Evolutionary conservation across 208 protist species (phyloP).

Genomic region (Acanthamoeba rhysodes): DNA sequence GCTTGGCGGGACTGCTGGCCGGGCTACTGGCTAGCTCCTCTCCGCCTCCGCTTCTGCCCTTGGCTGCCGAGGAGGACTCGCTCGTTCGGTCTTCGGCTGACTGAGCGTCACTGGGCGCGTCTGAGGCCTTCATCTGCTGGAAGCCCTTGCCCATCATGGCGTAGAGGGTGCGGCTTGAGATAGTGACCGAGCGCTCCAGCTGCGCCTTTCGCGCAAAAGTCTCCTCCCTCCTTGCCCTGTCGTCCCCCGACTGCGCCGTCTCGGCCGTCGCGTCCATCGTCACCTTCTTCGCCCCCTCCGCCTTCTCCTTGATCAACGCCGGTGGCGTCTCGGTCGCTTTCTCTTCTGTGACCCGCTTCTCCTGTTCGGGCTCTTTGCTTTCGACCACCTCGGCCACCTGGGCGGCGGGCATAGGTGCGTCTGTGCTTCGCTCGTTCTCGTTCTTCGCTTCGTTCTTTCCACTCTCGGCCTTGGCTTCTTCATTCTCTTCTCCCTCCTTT

Average conservation of each 20-base stretch:
- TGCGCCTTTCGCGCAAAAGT: neutral
- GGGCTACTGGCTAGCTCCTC: neutral
- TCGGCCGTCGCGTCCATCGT: neutral
- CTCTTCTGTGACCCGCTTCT: no score
- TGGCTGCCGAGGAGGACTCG: neutral
- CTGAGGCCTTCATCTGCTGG: conserved; percentile 1
- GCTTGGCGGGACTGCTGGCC: neutral
- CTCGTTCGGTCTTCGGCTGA: neutral
- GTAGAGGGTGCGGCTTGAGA: conserved; percentile 34
- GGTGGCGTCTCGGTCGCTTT: no score
- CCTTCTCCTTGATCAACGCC: no score
- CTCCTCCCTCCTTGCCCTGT: neutral
- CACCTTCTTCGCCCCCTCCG: neutral
- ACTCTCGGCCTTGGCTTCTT: neutral
- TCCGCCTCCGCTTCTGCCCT: neutral
- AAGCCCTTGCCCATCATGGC: conserved; percentile 51
- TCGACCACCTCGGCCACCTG: no score
- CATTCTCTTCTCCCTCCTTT: neutral
- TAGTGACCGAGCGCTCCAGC: conserved; percentile 31
- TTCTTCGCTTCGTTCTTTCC: neutral
- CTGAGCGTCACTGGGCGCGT: neutral
- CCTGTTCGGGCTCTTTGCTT: no score
- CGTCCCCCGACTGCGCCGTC: neutral
- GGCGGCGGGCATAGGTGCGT: neutral
- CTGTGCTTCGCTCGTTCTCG: neutral